These are phyloP conservation scores for Avena sativa DNA, from an alignment of 176 grass and related monocot genomes.

Conservation along the genomic window DNA sequence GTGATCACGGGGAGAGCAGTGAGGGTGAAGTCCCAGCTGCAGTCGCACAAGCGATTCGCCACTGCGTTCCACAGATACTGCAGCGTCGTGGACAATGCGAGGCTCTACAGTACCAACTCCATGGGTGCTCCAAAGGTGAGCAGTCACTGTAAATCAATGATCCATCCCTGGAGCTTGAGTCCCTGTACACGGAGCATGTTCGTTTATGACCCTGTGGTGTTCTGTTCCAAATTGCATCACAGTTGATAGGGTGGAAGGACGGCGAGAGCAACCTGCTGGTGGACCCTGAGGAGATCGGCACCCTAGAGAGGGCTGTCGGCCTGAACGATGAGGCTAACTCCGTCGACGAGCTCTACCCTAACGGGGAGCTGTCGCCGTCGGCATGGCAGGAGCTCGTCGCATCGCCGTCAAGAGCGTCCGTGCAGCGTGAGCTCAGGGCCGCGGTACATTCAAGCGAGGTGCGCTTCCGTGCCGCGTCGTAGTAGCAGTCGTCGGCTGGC, in stretches of 20 bases:
- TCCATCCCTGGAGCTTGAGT: background rate
- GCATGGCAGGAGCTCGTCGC: conserved; percentile 58
- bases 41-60: conserved; percentile 89
- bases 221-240: conserved; percentile 22
- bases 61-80: conserved; percentile 72
- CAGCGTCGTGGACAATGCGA: conserved; percentile 70
- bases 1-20: conserved; percentile 88
- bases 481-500: background rate
- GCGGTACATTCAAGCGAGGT: conserved; percentile 58
- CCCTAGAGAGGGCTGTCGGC: conserved; percentile 58
- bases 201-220: background rate
- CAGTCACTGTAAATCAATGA: background rate
- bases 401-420: conserved; percentile 40
- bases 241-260: conserved; percentile 91
- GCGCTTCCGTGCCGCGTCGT: conserved; percentile 37
- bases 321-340: conserved; percentile 73
- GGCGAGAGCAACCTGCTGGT: conserved; percentile 66
- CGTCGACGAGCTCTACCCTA: conserved; percentile 65
- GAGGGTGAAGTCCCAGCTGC: conserved; percentile 85
- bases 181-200: background rate
- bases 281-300: conserved; percentile 64
- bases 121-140: conserved; percentile 71
- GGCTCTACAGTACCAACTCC: conserved; percentile 82
- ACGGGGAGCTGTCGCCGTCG: conserved; percentile 37
- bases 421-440: conserved; percentile 68